Conservation (phyloP, 2,329 filamentous ascomycete species). For the Fusarium haematococcum region DNA sequence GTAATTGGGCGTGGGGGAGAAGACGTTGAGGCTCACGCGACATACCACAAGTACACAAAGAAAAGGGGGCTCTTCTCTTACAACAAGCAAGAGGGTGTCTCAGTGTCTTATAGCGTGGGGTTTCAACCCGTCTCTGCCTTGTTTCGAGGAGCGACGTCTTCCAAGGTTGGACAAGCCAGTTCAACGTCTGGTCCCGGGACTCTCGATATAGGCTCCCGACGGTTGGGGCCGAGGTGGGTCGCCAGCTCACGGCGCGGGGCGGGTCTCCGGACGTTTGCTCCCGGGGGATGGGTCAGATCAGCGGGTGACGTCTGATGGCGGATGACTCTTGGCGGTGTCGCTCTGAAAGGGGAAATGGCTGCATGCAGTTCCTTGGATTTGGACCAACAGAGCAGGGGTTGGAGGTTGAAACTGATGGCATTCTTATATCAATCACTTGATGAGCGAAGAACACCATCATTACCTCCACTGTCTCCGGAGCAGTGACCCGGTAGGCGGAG, state of each 20-base stretch:
- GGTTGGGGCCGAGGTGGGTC: conserved; percentile 35
- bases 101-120: not conserved
- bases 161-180: conserved; percentile 9
- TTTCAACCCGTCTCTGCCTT: conserved; percentile 12
- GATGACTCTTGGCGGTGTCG: not conserved
- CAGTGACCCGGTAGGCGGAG: conserved; percentile 2
- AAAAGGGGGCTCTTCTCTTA: not conserved
- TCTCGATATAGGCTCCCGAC: conserved; percentile 15
- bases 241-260: conserved; percentile 19
- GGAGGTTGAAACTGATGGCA: not conserved
- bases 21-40: conserved; percentile 30
- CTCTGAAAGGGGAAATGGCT: not conserved
- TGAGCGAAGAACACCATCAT: conserved; percentile 26
- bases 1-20: conserved; percentile 28
- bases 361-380: not conserved
- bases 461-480: not conserved
- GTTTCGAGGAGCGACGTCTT: conserved; percentile 11
- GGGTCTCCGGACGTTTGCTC: conserved; percentile 27
- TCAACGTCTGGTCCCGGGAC: conserved; percentile 6
- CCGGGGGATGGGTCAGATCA: conserved; percentile 18
- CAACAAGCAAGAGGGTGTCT: not conserved
- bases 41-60: conserved; percentile 21
- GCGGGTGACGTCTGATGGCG: conserved; percentile 25
- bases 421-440: conserved; percentile 13
- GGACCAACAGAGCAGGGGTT: not conserved